Evolutionary conservation across 2,329 filamentous ascomycete genomes (phyloP).

Genomic region (Neofusicoccum ribis): DNA sequence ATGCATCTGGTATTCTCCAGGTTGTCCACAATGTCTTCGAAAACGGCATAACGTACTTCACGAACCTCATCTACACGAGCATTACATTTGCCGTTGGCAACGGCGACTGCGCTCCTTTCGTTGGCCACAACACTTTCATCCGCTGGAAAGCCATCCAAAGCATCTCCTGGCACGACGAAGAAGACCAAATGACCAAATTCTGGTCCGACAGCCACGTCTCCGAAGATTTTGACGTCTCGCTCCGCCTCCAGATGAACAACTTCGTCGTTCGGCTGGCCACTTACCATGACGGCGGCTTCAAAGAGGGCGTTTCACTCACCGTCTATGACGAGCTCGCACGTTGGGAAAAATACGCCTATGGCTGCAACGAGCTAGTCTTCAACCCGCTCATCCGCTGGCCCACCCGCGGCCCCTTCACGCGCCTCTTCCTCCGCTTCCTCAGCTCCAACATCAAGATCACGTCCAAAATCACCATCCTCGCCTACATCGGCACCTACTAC

Average conservation of each 20-base stretch:
- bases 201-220: constrained; percentile 24
- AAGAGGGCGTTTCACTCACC: constrained; percentile 24
- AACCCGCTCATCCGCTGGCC: constrained; percentile 21
- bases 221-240: constrained; percentile 24
- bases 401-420: constrained; percentile 19
- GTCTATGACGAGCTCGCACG: constrained; percentile 23
- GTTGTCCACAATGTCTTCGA: constrained; percentile 23
- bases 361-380: constrained; percentile 24
- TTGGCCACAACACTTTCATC: constrained; percentile 24
- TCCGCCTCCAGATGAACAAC: constrained; percentile 22
- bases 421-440: constrained; percentile 22
- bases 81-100: constrained; percentile 24
- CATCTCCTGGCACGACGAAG: constrained; percentile 17
- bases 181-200: constrained; percentile 14
- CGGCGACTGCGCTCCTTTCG: constrained; percentile 25
- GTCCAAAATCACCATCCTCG: constrained; percentile 23
- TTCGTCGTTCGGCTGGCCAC: constrained; percentile 21
- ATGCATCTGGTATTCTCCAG: constrained; percentile 23
- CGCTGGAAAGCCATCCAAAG: constrained; percentile 22
- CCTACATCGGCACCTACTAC: constrained; percentile 23
- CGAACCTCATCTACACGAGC: constrained; percentile 23
- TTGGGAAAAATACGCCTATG: constrained; percentile 24
- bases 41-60: constrained; percentile 25
- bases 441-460: constrained; percentile 21
- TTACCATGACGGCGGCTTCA: constrained; percentile 22